Percentiles rank a stretch among this genome's conserved stretches.
phyloP scores from a whole-genome alignment of 2,329 filamentous ascomycete species.

The Colletotrichum lupini region DNA sequence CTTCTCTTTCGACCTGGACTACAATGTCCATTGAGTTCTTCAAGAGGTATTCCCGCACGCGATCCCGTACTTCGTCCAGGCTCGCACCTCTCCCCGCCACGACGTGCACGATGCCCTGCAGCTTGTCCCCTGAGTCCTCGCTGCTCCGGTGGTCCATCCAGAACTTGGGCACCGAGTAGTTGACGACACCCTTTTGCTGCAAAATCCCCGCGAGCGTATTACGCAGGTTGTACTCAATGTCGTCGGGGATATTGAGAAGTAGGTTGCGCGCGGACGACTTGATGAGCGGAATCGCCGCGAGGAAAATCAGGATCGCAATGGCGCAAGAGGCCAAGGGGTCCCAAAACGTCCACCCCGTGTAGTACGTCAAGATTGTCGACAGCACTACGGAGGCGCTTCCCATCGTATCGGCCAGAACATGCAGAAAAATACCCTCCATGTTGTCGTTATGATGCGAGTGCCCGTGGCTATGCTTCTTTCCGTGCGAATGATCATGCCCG shows the following conservation, averaged over 20 bases:
- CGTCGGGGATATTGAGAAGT: slow-evolving; percentile 84
- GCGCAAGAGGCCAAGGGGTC: slow-evolving; percentile 94
- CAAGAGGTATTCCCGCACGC: slow-evolving; percentile 78
- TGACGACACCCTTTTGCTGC: slow-evolving; percentile 83
- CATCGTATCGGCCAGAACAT: slow-evolving; percentile 93
- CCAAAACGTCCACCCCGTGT: slow-evolving; percentile 92
- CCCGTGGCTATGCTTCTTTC: slow-evolving; percentile 52
- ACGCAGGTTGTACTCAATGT: slow-evolving; percentile 87
- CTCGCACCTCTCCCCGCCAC: slow-evolving; percentile 78
- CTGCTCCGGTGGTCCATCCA: slow-evolving; percentile 80
- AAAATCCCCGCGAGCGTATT: slow-evolving; percentile 87
- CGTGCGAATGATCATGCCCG: slow-evolving; percentile 53
- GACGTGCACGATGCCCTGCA: slow-evolving; percentile 89
- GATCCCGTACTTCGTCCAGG: slow-evolving; percentile 83
- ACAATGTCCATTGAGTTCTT: slow-evolving; percentile 82
- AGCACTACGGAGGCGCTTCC: slow-evolving; percentile 95
- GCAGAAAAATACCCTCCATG: slow-evolving; percentile 96
- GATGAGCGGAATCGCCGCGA: slow-evolving; percentile 90
- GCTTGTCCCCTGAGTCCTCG: slow-evolving; percentile 55
- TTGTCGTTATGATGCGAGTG: slow-evolving; percentile 83
- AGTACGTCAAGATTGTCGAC: slow-evolving; percentile 87
- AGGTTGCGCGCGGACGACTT: slow-evolving; percentile 85
- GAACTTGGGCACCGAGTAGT: slow-evolving; percentile 89
- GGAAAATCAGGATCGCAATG: slow-evolving; percentile 92
- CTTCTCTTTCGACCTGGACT: slow-evolving; percentile 88